phyloP scores from a whole-genome alignment of 2,329 filamentous ascomycete genomes.

The Leptodontidium sp. region DNA sequence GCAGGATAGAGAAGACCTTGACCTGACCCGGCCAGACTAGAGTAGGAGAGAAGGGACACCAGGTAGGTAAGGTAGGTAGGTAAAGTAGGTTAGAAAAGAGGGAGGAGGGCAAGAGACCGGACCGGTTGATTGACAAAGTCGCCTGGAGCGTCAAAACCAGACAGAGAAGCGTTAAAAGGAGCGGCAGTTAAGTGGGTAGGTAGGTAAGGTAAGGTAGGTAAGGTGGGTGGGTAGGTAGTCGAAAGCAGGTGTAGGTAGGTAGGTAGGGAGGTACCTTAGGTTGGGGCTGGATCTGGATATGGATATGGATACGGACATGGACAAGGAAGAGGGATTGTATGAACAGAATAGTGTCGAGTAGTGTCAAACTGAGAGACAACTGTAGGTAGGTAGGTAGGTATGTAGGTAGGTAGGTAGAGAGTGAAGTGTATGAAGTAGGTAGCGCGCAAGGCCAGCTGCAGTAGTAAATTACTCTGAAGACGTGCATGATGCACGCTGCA shows the following conservation, averaged over 20 bases:
- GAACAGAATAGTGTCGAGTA: too few species aligned
- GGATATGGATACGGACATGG: too few species aligned
- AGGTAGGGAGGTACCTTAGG: background rate
- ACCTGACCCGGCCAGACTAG: background rate
- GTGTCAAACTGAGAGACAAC: too few species aligned
- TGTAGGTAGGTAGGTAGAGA: too few species aligned
- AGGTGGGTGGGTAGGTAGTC: background rate
- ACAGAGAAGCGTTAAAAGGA: slow-evolving; percentile 14
- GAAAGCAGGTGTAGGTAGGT: background rate
- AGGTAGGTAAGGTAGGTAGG: background rate
- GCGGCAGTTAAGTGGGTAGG: background rate
- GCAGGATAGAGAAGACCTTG: background rate
- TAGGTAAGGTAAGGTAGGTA: background rate
- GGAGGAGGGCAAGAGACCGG: background rate
- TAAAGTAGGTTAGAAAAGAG: background rate
- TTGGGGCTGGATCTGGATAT: too few species aligned
- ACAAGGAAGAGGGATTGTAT: too few species aligned
- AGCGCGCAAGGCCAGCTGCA: background rate
- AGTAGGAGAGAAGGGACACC: background rate
- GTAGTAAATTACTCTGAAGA: slow-evolving; percentile 25
- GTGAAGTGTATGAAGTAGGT: too few species aligned
- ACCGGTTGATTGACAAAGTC: slow-evolving; percentile 15
- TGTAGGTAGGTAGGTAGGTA: too few species aligned
- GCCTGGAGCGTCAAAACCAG: slow-evolving; percentile 24
- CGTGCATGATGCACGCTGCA: slow-evolving; percentile 28